Conservation (phyloP, 208 protist species). For the Acanthamoeba triangularis region DNA sequence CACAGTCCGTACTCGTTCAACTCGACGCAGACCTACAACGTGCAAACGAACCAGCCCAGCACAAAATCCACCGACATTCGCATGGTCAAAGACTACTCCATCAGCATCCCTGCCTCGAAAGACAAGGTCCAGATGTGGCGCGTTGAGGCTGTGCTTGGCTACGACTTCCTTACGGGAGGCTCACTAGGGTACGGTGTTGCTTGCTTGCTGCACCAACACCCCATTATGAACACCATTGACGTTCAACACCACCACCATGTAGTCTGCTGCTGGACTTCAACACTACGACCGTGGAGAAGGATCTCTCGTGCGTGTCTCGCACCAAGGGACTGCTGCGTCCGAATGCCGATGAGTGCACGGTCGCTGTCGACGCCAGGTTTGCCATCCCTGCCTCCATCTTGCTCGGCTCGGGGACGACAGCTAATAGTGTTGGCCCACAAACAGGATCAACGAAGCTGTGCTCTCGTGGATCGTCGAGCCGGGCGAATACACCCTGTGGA, state of each 20-base stretch:
- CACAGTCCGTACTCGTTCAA: neutral
- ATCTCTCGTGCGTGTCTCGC: conserved; percentile 27
- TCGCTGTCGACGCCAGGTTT: conserved; percentile 9
- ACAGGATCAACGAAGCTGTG: conserved; percentile 52
- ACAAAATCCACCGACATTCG: neutral
- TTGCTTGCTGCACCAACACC: neutral
- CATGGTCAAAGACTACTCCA: conserved; percentile 37
- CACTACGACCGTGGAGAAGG: neutral
- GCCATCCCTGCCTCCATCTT: neutral
- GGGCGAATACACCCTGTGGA: conserved; percentile 51
- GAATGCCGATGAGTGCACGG: conserved; percentile 29
- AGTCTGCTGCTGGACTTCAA: conserved; percentile 68
- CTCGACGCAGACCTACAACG: conserved; percentile 37
- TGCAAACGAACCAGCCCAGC: neutral
- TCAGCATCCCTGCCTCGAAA: neutral
- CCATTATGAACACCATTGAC: neutral
- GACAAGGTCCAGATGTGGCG: conserved; percentile 36
- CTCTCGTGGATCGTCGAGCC: conserved; percentile 50
- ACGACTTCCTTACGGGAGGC: conserved; percentile 68
- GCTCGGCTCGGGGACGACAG: neutral
- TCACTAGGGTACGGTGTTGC: conserved; percentile 33
- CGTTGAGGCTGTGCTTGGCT: conserved; percentile 45
- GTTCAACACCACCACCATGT: too few relatives aligned
- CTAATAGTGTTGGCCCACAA: neutral
- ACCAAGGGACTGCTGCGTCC: neutral